Evolutionary conservation across 1,139 yeast genomes (phyloP).

Genomic region (Pichia sp.): DNA sequence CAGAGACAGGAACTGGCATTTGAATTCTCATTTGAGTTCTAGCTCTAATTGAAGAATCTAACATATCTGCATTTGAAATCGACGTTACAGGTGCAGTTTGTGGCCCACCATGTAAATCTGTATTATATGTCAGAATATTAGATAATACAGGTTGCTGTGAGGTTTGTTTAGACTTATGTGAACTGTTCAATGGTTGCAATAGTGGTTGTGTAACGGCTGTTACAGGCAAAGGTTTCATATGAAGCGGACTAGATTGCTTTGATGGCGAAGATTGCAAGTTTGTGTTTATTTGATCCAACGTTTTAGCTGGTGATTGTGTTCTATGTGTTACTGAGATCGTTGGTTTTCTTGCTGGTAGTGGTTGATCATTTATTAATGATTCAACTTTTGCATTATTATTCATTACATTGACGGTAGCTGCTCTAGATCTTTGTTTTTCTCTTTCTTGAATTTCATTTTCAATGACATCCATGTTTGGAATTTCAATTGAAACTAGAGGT

Average conservation of each 20-base stretch:
- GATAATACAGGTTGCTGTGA: constrained; percentile 9
- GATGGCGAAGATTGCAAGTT: constrained; percentile 23
- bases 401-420: constrained; percentile 36
- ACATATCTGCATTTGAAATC: constrained; percentile 12
- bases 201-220: constrained; percentile 39
- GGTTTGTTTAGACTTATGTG: constrained; percentile 33
- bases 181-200: constrained; percentile 55
- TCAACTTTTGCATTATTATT: constrained; percentile 11
- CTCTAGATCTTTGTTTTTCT: constrained; percentile 43
- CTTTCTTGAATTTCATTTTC: constrained; percentile 32
- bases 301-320: constrained; percentile 30
- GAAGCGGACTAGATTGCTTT: constrained; percentile 36
- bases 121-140: constrained; percentile 8
- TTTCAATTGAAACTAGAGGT: constrained; percentile 54
- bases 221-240: constrained; percentile 55
- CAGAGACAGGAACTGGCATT: constrained; percentile 47
- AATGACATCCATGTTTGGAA: constrained; percentile 46
- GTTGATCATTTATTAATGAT: constrained; percentile 11
- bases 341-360: constrained; percentile 22
- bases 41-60: constrained; percentile 20
- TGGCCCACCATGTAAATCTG: constrained; percentile 21
- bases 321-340: constrained; percentile 22
- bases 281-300: constrained; percentile 19
- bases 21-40: constrained; percentile 42
- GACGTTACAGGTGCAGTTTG: constrained; percentile 28